Percentiles rank a stretch among this genome's conserved stretches.
phyloP scores from a whole-genome alignment of 108 stramenopile species.

The Nannochloropsis gaditana region DNA sequence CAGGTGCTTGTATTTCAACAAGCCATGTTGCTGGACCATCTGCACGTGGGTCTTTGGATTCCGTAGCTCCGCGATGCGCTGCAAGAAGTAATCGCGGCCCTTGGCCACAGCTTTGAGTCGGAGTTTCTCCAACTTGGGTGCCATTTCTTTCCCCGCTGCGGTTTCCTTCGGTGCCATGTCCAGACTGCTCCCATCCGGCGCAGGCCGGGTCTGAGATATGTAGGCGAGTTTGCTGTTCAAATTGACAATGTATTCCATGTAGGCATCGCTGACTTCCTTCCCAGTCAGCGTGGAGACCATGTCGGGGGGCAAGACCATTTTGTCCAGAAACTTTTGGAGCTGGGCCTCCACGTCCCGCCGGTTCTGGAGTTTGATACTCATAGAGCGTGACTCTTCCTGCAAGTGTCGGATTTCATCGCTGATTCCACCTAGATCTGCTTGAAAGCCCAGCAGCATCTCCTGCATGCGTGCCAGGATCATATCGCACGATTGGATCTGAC shows the following conservation, averaged over 20 bases:
- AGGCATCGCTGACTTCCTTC: slow-evolving; percentile 76
- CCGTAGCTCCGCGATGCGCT: slow-evolving; percentile 54
- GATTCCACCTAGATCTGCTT: slow-evolving; percentile 93
- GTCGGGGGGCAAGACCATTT: slow-evolving; percentile 78
- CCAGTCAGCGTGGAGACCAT: slow-evolving; percentile 73
- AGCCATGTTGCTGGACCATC: slow-evolving; percentile 84
- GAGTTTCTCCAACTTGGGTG: slow-evolving; percentile 71
- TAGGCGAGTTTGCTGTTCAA: slow-evolving; percentile 74
- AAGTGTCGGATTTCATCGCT: slow-evolving; percentile 87
- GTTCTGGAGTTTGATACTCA: slow-evolving; percentile 76
- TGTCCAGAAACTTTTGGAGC: slow-evolving; percentile 74
- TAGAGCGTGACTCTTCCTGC: slow-evolving; percentile 79
- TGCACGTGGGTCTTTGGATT: slow-evolving; percentile 89
- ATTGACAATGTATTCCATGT: slow-evolving; percentile 77
- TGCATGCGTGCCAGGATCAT: slow-evolving; percentile 83
- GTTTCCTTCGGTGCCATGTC: slow-evolving; percentile 72
- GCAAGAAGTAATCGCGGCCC: slow-evolving; percentile 77
- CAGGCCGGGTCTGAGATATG: slow-evolving; percentile 37
- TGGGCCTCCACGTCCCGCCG: slow-evolving; percentile 79
- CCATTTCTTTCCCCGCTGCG: slow-evolving; percentile 77
- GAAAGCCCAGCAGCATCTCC: slow-evolving; percentile 94
- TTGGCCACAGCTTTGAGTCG: slow-evolving; percentile 74
- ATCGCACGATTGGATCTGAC: slow-evolving; percentile 85
- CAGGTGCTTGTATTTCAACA: slow-evolving; percentile 77
- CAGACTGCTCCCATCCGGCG: slow-evolving; percentile 51